Percentiles rank a stretch among this genome's conserved stretches.
Conservation (phyloP, 352 stramenopile genomes). For the Pythium brassicae region DNA sequence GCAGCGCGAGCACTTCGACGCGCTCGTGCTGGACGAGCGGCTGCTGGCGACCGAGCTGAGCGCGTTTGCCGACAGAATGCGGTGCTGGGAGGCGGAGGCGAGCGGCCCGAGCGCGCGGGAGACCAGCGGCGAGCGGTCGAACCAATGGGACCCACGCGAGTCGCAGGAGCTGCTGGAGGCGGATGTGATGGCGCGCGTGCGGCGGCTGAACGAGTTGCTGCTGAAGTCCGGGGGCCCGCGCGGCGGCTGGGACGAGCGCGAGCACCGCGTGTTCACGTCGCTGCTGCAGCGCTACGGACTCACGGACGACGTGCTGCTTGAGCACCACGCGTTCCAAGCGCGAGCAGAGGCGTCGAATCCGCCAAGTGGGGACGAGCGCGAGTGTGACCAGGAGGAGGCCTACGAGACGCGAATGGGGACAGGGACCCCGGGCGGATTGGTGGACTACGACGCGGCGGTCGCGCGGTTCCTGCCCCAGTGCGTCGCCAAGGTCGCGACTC, state of each 20-base stretch:
- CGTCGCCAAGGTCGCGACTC: slow-evolving; percentile 45
- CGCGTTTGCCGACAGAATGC: slow-evolving; percentile 35
- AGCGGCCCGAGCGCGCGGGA: slow-evolving; percentile 46
- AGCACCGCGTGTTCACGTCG: slow-evolving; percentile 41
- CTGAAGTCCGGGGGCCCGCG: slow-evolving; percentile 44
- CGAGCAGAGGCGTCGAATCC: background rate
- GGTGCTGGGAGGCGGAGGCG: too few species aligned
- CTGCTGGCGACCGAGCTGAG: slow-evolving; percentile 50
- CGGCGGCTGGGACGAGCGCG: slow-evolving; percentile 53
- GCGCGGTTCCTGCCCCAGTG: slow-evolving; percentile 49
- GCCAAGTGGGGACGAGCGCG: too few species aligned
- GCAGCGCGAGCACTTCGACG: slow-evolving; percentile 39
- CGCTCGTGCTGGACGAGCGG: slow-evolving; percentile 49
- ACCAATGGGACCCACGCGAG: slow-evolving; percentile 1
- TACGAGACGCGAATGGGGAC: background rate
- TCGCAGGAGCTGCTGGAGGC: slow-evolving; percentile 16
- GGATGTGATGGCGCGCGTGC: slow-evolving; percentile 42
- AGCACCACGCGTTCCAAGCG: slow-evolving; percentile 13
- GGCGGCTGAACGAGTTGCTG: slow-evolving; percentile 48
- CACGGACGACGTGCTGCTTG: slow-evolving; percentile 36
- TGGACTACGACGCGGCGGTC: slow-evolving; percentile 10
- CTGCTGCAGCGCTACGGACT: slow-evolving; percentile 45
- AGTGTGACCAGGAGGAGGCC: background rate
- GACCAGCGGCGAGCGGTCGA: slow-evolving; percentile 11
- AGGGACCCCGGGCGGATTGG: too few species aligned